These are phyloP conservation scores for Penicillium concentricum DNA, from an alignment of 2,329 filamentous ascomycete species.

Conservation along the genomic window DNA sequence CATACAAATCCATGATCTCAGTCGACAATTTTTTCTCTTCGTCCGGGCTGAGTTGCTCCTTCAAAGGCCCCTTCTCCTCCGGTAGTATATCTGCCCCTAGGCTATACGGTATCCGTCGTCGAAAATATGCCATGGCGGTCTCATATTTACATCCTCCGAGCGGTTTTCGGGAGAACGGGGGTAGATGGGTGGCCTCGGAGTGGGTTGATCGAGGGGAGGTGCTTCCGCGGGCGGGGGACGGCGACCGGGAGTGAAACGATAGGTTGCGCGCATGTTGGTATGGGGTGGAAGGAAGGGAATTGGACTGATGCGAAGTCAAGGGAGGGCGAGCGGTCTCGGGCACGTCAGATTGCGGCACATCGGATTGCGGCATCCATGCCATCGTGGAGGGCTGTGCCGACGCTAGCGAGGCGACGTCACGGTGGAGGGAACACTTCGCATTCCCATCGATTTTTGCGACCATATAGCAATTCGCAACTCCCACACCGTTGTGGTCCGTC, in stretches of 20 bases:
- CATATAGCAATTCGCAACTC: slow-evolving; percentile 41
- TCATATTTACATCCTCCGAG: slow-evolving; percentile 81
- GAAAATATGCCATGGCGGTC: slow-evolving; percentile 75
- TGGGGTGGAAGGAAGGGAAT: slow-evolving; percentile 88
- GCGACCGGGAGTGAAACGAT: slow-evolving; percentile 73
- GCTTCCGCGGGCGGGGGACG: slow-evolving; percentile 73
- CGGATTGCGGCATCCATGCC: slow-evolving; percentile 40
- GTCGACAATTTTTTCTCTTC: slow-evolving; percentile 73
- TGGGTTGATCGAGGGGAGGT: slow-evolving; percentile 88
- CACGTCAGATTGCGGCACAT: slow-evolving; percentile 30
- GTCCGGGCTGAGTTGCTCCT: slow-evolving; percentile 67
- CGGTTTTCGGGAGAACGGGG: slow-evolving; percentile 66
- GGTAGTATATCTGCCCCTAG: slow-evolving; percentile 78
- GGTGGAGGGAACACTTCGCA: slow-evolving; percentile 38
- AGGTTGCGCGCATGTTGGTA: slow-evolving; percentile 84
- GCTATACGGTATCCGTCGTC: slow-evolving; percentile 87
- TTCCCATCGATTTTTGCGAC: slow-evolving; percentile 44
- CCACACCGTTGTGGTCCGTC: slow-evolving; percentile 24
- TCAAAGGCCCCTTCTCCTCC: slow-evolving; percentile 65
- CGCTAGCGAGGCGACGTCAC: slow-evolving; percentile 46
- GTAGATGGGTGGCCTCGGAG: slow-evolving; percentile 77
- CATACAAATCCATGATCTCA: slow-evolving; percentile 83
- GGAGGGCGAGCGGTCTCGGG: slow-evolving; percentile 48
- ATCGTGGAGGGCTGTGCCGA: slow-evolving; percentile 41
- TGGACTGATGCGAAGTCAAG: slow-evolving; percentile 68